Base-by-base conservation (phyloP, 1,139 yeast species). In the Yamadazyma taylorii region DNA sequence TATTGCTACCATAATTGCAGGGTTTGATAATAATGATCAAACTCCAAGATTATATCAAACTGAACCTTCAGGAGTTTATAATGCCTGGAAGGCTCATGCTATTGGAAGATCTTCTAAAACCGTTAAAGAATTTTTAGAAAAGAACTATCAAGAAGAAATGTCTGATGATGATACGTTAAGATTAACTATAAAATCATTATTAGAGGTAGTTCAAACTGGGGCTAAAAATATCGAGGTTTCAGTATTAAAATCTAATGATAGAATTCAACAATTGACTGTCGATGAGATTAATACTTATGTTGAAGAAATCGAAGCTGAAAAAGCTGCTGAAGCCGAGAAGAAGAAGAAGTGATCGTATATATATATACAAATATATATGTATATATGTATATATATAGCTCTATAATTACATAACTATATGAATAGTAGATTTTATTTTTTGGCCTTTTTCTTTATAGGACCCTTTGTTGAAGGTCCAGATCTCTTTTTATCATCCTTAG, bases 51-150 rank as follows among this genome's bases (percentile, higher is more conserved):
- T 94, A 52, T 92, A 84, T 65, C 95, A 87, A 64, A 92, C 98
- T 14, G 99, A 92, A 61, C 98, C 98, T 32, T 85, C 96, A 32
- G 99, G 99, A 21, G 94, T 92, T 48, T 92, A 85, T 60, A 88
- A 95, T 39, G 96, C 97, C n/a, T 92, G 98, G 98, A 88, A 90
- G 62, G 97, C 98, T 15, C 94, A 88, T 60, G 90, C 98, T 17
- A 92, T 94, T 58, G 99, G 99, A 40, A 81, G 96, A 58, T 86
- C 95, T 42, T 79, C 95, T 45, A 92, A 92, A 63, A 92, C 97
- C 1, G 97, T 94, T 24, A 82, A 95, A 51, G 98, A 94, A 61
- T 86, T 90, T 53, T 75, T 92, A 61, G 99, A 94, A 62, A 90
- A 89, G 67, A 86, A 88, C 55, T 90, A 86, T 65, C 77, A 75